Percentiles rank a stretch among this genome's conserved stretches.
phyloP scores from a whole-genome alignment of 768 basidiomycete genomes.

The Panaeolus cyanescens region DNA sequence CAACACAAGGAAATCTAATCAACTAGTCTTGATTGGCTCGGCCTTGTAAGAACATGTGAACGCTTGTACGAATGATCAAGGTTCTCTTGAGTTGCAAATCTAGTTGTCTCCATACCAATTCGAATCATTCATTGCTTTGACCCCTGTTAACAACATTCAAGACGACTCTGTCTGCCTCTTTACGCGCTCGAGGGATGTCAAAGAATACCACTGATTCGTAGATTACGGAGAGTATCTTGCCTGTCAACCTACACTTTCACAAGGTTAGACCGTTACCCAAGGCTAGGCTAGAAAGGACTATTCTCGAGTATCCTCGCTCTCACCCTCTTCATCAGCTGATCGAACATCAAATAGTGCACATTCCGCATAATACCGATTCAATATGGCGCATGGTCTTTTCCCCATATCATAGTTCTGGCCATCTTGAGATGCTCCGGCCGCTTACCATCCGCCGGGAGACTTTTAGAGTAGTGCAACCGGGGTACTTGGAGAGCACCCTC shows the following conservation, averaged over 20 bases:
- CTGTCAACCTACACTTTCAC: constrained; percentile 6
- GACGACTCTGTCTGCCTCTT: neutral
- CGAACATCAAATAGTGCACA: constrained; percentile 10
- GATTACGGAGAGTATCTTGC: constrained; percentile 6
- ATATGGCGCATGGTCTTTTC: constrained; percentile 23
- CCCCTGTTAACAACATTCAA: neutral
- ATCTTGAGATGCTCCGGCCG: constrained; percentile 15
- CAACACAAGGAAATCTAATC: neutral
- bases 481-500: neutral
- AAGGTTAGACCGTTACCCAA: constrained; percentile 6
- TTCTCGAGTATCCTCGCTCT: constrained; percentile 18
- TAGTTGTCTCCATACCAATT: neutral
- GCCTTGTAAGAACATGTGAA: constrained; percentile 1
- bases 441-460: neutral
- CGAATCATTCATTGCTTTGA: neutral
- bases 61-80: neutral
- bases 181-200: neutral
- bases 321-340: constrained; percentile 22
- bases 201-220: too few relatives aligned
- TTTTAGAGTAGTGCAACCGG: neutral
- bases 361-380: constrained; percentile 20
- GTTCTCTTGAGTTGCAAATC: neutral
- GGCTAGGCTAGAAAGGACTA: constrained; percentile 6
- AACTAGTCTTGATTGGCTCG: neutral
- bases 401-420: constrained; percentile 7